These are phyloP conservation scores for Hyphopichia homilentoma DNA, from an alignment of 805 yeast species.

Conservation along the genomic window DNA sequence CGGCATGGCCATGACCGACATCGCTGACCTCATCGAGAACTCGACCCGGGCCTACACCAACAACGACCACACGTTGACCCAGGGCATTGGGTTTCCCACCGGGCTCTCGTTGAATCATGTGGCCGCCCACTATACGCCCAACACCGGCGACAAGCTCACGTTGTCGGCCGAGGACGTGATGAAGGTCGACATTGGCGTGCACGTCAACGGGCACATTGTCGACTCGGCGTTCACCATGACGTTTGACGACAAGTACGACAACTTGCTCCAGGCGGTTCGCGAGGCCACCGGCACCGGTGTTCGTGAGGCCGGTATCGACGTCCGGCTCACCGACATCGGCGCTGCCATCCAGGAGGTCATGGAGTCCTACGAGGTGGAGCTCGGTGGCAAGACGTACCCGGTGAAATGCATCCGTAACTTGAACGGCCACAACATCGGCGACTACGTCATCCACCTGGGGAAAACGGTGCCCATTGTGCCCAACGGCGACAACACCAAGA, in stretches of 20 bases:
- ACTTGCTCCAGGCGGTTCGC: constrained; percentile 75
- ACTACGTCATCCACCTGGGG: constrained; percentile 86
- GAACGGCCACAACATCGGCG: constrained; percentile 90
- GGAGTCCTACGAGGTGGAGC: constrained; percentile 93
- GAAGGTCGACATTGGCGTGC: constrained; percentile 97
- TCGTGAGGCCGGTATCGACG: constrained; percentile 92
- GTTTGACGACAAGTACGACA: constrained; percentile 80
- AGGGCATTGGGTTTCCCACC: constrained; percentile 98
- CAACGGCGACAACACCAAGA: constrained; percentile 89
- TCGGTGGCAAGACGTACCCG: constrained; percentile 80
- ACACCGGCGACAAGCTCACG: constrained; percentile 80
- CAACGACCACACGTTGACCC: constrained; percentile 58
- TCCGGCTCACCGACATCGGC: constrained; percentile 90
- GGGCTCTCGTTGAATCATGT: constrained; percentile 90
- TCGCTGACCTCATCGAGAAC: constrained; percentile 87
- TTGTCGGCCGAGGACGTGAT: constrained; percentile 85
- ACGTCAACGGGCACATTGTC: constrained; percentile 87
- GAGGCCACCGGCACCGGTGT: constrained; percentile 95
- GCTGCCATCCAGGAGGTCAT: constrained; percentile 94
- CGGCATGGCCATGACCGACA: constrained; percentile 87
- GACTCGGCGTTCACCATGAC: constrained; percentile 95
- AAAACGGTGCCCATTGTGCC: constrained; percentile 96
- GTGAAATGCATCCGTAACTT: constrained; percentile 87
- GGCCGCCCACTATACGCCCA: constrained; percentile 98
- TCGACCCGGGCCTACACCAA: constrained; percentile 72